phyloP scores from a whole-genome alignment of 345 rosid genomes.

The Passiflora organensis region DNA sequence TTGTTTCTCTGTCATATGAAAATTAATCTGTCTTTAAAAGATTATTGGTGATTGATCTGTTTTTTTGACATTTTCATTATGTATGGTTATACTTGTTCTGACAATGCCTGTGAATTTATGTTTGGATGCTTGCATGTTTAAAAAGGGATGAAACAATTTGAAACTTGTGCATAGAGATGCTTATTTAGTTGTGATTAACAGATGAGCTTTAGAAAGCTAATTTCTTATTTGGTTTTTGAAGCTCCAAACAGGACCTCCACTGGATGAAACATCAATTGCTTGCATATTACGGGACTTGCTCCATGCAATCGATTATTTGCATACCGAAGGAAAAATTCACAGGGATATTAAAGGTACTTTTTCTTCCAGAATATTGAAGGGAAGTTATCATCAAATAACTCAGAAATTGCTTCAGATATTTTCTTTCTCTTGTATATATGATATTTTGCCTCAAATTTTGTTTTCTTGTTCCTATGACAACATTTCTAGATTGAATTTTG shows the following conservation, averaged over 20 bases:
- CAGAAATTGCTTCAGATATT: not conserved
- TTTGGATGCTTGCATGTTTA: not conserved
- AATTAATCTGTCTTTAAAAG: not conserved
- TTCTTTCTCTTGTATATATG: not conserved
- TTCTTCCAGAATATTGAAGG: not conserved
- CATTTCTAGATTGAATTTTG: constrained; percentile 17
- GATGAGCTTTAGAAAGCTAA: constrained; percentile 19
- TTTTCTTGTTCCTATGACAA: constrained; percentile 24
- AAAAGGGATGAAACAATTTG: no score
- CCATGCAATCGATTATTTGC: constrained; percentile 95
- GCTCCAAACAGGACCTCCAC: constrained; percentile 91
- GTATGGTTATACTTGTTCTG: no score
- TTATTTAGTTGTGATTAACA: not conserved
- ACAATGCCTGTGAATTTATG: no score
- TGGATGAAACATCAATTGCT: constrained; percentile 91
- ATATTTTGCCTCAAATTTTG: constrained; percentile 1
- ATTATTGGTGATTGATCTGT: not conserved
- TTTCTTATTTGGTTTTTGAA: constrained; percentile 30
- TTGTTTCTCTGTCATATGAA: constrained; percentile 16
- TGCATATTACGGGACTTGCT: constrained; percentile 91
- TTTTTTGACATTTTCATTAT: not conserved
- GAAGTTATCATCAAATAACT: not conserved
- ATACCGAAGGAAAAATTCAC: constrained; percentile 92
- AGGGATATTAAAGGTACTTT: constrained; percentile 94
- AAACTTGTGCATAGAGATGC: no score